A percentile compares a stretch with the other conserved stretches of the same genome.
phyloP scores from a whole-genome alignment of 2,329 filamentous ascomycete genomes.

The Dothistroma septosporum region DNA sequence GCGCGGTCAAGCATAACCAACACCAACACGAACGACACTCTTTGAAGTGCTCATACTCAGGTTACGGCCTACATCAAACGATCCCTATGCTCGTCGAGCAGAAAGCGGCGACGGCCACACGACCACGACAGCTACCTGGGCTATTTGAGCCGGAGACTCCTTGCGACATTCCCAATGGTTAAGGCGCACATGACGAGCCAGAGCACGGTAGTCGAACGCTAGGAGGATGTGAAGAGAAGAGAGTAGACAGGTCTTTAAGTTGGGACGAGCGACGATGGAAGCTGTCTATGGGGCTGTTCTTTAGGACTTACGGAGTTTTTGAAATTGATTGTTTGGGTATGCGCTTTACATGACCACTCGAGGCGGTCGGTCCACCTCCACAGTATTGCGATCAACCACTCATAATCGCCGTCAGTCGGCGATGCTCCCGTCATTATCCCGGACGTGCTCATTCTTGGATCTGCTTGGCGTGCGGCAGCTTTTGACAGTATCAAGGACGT shows the following conservation, averaged over 20 bases:
- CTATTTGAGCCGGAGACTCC: constrained; percentile 7
- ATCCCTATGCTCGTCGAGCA: not conserved
- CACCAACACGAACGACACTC: not conserved
- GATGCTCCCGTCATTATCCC: not conserved
- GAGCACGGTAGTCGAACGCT: not conserved
- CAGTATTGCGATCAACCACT: not conserved
- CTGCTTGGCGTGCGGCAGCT: no score
- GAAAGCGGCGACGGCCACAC: not conserved
- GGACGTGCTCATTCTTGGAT: not conserved
- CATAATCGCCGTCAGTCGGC: not conserved
- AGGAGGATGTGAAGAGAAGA: not conserved
- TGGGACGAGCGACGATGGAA: not conserved
- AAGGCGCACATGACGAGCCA: not conserved
- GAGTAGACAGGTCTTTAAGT: not conserved
- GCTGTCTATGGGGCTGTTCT: not conserved
- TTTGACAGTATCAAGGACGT: no score
- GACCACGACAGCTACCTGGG: constrained; percentile 1
- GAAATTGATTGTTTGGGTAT: not conserved
- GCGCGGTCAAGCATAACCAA: constrained; percentile 4
- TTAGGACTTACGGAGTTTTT: not conserved
- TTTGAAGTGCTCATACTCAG: not conserved
- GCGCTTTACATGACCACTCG: not conserved
- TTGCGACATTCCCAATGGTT: not conserved
- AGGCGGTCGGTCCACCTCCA: not conserved
- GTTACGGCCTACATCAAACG: not conserved